These are phyloP conservation scores for Globisporangium barbulae DNA, from an alignment of 352 stramenopile genomes.

Conservation along the genomic window DNA sequence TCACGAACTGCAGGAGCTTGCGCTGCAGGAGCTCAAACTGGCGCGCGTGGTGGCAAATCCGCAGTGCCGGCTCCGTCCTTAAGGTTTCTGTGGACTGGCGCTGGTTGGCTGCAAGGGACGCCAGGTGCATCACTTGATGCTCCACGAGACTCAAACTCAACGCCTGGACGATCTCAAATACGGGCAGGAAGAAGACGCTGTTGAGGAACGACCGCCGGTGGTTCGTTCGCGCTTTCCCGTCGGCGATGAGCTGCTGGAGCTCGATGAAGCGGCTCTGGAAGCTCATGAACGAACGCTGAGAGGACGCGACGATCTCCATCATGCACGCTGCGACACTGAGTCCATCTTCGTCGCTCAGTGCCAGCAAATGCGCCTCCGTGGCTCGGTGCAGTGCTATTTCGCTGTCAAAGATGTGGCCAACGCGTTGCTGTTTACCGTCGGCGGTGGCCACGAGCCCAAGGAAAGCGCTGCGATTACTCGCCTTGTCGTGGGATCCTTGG, in stretches of 20 bases:
- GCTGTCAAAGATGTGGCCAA: background rate
- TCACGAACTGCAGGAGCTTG: slow-evolving; percentile 67
- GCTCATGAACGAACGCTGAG: slow-evolving; percentile 32
- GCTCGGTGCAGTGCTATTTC: background rate
- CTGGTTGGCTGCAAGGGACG: background rate
- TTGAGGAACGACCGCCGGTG: slow-evolving; percentile 57
- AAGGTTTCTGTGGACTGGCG: background rate
- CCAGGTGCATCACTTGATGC: slow-evolving; percentile 46
- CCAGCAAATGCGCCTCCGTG: slow-evolving; percentile 24
- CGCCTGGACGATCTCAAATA: slow-evolving; percentile 42
- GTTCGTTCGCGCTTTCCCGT: slow-evolving; percentile 50
- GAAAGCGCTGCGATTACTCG: slow-evolving; percentile 4
- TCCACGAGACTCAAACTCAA: slow-evolving; percentile 39
- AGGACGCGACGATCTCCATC: slow-evolving; percentile 47
- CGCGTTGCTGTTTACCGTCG: background rate
- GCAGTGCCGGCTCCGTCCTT: background rate
- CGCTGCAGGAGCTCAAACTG: slow-evolving; percentile 46
- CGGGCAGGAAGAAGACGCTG: slow-evolving; percentile 41
- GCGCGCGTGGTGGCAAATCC: slow-evolving; percentile 17
- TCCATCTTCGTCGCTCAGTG: slow-evolving; percentile 49
- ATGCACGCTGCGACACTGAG: slow-evolving; percentile 62
- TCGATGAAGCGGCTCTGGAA: slow-evolving; percentile 33
- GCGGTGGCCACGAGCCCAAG: background rate
- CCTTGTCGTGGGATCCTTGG: background rate
- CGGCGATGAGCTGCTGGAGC: slow-evolving; percentile 29